Conservation (phyloP, 306 rosid genomes). For the Erythrophleum fordii region DNA sequence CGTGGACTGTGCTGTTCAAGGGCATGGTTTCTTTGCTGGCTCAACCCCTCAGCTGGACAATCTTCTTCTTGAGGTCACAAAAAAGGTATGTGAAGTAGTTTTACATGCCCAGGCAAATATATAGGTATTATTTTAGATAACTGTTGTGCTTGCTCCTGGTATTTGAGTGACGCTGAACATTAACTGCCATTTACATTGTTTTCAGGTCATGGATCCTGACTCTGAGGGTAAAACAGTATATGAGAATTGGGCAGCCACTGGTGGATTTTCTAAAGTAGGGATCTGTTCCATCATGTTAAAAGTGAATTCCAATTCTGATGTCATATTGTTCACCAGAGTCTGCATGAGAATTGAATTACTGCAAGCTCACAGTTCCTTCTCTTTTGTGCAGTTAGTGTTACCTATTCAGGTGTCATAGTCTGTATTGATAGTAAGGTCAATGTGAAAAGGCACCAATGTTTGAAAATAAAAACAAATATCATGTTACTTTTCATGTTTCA, state of each 20-base stretch:
- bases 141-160: neutral
- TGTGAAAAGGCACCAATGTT: neutral
- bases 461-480: neutral
- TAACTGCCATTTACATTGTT: constrained; percentile 20
- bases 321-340: neutral
- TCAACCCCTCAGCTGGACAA: constrained; percentile 82
- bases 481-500: constrained; percentile 17
- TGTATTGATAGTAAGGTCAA: neutral
- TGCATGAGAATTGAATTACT: neutral
- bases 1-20: constrained; percentile 84
- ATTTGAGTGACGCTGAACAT: constrained; percentile 4
- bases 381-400: too few species aligned
- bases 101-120: neutral
- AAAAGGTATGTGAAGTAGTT: constrained; percentile 46
- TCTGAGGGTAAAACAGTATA: constrained; percentile 50
- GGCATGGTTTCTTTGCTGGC: constrained; percentile 63
- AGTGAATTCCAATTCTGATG: neutral
- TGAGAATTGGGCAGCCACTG: constrained; percentile 49
- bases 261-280: constrained; percentile 45
- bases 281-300: neutral
- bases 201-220: constrained; percentile 80
- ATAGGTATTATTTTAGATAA: neutral
- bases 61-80: constrained; percentile 62
- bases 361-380: too few species aligned
- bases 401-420: too few species aligned